Evolutionary conservation across 148 eudicot species (phyloP), one percentile per base, ranked within the genome.

Genomic region (Cornus controversa): DNA sequence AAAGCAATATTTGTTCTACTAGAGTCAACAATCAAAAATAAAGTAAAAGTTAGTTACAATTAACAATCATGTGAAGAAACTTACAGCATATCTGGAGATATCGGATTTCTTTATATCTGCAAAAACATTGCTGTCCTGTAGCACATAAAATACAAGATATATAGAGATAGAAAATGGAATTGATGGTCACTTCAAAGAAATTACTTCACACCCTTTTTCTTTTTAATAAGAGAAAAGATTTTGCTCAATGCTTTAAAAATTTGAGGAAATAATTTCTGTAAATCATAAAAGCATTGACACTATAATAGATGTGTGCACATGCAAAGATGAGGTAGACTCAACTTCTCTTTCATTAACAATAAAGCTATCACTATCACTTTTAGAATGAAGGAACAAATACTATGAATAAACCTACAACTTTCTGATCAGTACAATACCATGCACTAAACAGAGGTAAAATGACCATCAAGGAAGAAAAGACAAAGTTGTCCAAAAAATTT

Each of bases 31-130:
- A 10, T 18, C 1, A 54, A 36, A 57, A n/a, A 37, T 20, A 69
- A 50, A 72, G 40, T 20, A 27, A 71, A 37, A 37, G 22, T 6
- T 37, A 66, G 16, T 22, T 69, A 66, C 67, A 78, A n/a, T 7
- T 27, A 31, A 63, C 36, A 93, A 80, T 89, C 89, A 79, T 80
- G 80, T 75, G n/a, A 77, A 64, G 40, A 75, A 80, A 86, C 91
- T 77, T 81, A 91, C 96, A 79, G 89, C 96, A 85, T 86, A 91
- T 88, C 73, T 84, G 5, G 99, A 91, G 69, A 86, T 82, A 71
- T 83, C 97, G 69, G 81, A 29, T 79, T 83, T 90, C 85, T 86
- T 91, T 74, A 76, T 74, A 80, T 86, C 87, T 16, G 36, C 70
- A 64, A 89, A 86, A 68, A 67, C 31, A 63, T 37, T 72, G n/a